Evolutionary conservation across 2,329 filamentous ascomycete genomes (phyloP), one percentile per base, ranked within the genome.

Genomic region (Arachnomyces sp.): DNA sequence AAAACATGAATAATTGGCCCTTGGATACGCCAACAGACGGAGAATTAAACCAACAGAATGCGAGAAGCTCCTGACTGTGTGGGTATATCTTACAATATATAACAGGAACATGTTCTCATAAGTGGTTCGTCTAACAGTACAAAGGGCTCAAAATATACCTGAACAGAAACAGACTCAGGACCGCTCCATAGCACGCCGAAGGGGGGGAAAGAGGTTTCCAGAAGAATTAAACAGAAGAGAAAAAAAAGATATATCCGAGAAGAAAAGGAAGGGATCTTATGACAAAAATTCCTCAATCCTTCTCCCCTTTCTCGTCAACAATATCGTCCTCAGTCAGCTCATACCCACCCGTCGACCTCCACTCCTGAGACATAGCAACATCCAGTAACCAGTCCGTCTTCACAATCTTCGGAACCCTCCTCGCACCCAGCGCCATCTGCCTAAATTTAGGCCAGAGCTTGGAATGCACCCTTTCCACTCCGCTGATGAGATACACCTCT

Each of bases 301-400:
- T 25, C 21, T 36, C 18, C 18, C 34, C 13, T 7, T 36, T 16
- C 13, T n/a, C 14, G 6, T 36, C n/a, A 25, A 25, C 42, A 28
- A 54, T 40, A 49, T 55, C 57, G 3, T 56, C 55, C 34, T 63
- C 60, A 13, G 45, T 53, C 44, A 67, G 39, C 49, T 66, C 64
- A 56, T 86, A 87, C 50, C 72, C 75, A 31, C 80, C 67, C 42
- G 80, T 71, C 61, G 79, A 82, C n/a, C 71, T 70, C 47, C 92
- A 68, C 61, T 87, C 74, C 65, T 98, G 92, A 53, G 78, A 80
- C 85, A 98, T 90, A 3, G 87, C 86, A 44, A 88, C 81, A 55
- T 89, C 83, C 42, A 98, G 68, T 52, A 98, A 62, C 92, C 92
- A 98, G 57, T 98, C 89, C 2, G 84, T 77, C 34, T 76, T 77